phyloP scores from a whole-genome alignment of 2,329 filamentous ascomycete species.

The Trichoderma arundinaceum region DNA sequence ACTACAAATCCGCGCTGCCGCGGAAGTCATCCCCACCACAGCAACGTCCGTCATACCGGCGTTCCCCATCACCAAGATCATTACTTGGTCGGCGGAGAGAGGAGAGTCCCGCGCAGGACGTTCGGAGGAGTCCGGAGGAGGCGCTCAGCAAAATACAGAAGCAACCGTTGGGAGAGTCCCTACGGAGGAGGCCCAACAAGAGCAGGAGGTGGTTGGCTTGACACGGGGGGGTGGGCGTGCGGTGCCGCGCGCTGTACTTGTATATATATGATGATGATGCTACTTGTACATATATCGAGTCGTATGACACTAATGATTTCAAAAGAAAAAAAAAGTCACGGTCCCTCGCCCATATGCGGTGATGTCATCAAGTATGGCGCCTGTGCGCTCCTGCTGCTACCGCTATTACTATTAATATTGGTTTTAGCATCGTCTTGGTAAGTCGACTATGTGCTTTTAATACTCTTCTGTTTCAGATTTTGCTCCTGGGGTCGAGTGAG shows the following conservation, averaged over 20 bases:
- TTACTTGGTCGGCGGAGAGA: conserved; percentile 40
- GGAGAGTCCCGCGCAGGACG: conserved; percentile 38
- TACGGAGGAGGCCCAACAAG: conserved; percentile 50
- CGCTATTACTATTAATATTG: not conserved
- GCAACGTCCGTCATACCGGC: conserved; percentile 39
- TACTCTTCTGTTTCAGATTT: conserved; percentile 17
- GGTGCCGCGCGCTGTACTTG: conserved; percentile 40
- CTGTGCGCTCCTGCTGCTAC: not conserved
- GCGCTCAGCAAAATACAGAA: conserved; percentile 56
- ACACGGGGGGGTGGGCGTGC: conserved; percentile 41
- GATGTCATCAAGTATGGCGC: conserved; percentile 29
- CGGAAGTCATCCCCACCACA: conserved; percentile 45
- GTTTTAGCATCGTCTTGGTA: not conserved
- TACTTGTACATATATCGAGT: conserved; percentile 48
- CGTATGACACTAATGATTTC: conserved; percentile 45
- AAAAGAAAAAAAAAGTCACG: conserved; percentile 21
- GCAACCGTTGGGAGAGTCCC: conserved; percentile 46
- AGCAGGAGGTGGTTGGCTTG: conserved; percentile 51
- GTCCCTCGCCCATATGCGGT: conserved; percentile 5
- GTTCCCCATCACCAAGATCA: conserved; percentile 46
- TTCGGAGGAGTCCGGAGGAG: conserved; percentile 55
- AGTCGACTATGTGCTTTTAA: not conserved
- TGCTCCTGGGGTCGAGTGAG: conserved; percentile 9
- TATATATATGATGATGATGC: conserved; percentile 48
- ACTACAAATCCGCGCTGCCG: conserved; percentile 44